Conservation (phyloP, 176 grass and related monocot genomes). For the Avena sativa region DNA sequence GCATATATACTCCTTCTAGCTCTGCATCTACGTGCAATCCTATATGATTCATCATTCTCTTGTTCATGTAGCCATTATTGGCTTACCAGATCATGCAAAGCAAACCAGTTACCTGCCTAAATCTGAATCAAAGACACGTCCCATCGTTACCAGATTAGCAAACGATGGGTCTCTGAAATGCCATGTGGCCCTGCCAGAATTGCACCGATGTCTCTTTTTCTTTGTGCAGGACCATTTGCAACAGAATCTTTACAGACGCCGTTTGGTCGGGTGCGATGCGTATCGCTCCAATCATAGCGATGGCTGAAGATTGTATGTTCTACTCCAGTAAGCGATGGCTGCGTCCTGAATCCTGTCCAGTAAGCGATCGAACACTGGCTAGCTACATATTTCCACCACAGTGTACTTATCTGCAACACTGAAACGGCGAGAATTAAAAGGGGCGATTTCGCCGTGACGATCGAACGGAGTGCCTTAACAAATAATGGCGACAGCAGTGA, state of each 20-base stretch:
- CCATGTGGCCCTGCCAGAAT: constrained; percentile 42
- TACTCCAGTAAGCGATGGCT: too few relatives aligned
- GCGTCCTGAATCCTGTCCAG: too few relatives aligned
- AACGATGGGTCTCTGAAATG: constrained; percentile 41
- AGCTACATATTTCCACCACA: too few relatives aligned
- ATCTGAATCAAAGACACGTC: constrained; percentile 38
- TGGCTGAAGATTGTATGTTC: too few relatives aligned
- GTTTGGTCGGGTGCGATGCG: constrained; percentile 10
- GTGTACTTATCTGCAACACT: too few relatives aligned
- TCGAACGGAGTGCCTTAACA: too few relatives aligned
- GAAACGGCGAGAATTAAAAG: too few relatives aligned
- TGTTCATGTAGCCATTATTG: constrained; percentile 26
- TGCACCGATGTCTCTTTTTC: not conserved
- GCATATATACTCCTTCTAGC: not conserved
- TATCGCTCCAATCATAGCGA: not conserved
- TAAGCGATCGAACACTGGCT: too few relatives aligned
- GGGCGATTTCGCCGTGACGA: too few relatives aligned
- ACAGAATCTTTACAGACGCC: constrained; percentile 48
- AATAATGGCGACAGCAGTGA: too few relatives aligned
- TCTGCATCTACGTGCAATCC: not conserved
- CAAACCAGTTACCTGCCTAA: constrained; percentile 16
- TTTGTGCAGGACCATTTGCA: constrained; percentile 36
- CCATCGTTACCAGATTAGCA: constrained; percentile 56
- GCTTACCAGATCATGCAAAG: constrained; percentile 43
- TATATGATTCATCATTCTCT: constrained; percentile 41